Conservation (phyloP, 768 basidiomycete species). For the Pisolithus microcarpus region DNA sequence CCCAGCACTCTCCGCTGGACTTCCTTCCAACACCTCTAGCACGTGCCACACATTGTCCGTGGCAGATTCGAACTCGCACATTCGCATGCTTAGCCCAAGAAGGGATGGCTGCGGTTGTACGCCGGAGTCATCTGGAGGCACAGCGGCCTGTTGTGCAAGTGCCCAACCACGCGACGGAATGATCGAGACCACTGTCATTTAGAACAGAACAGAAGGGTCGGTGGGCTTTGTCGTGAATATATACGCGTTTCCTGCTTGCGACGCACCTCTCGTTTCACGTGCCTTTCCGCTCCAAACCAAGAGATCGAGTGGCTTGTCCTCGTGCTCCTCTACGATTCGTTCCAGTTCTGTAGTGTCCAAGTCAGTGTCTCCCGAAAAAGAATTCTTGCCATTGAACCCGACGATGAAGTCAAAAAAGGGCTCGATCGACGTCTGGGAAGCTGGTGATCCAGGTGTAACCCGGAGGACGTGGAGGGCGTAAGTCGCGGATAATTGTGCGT, state of each 20-base stretch:
- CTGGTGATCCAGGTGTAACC: conserved; percentile 84
- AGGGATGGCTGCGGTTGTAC: conserved; percentile 67
- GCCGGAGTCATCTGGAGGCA: conserved; percentile 34
- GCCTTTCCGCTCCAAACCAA: conserved; percentile 82
- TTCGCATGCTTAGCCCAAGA: conserved; percentile 88
- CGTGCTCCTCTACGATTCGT: conserved; percentile 75
- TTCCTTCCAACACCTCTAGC: conserved; percentile 91
- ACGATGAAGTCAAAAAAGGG: conserved; percentile 97
- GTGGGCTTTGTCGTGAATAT: not conserved
- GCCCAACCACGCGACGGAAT: conserved; percentile 84
- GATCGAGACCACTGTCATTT: conserved; percentile 65
- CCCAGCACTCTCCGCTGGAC: conserved; percentile 93
- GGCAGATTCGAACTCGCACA: conserved; percentile 85
- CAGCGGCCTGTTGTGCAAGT: conserved; percentile 32
- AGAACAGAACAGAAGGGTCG: conserved; percentile 1
- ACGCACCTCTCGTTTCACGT: conserved; percentile 59
- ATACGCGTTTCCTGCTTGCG: not conserved
- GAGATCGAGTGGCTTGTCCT: conserved; percentile 61
- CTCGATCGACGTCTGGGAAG: conserved; percentile 75
- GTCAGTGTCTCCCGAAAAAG: conserved; percentile 37
- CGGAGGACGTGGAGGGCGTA: conserved; percentile 82
- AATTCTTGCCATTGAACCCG: conserved; percentile 71
- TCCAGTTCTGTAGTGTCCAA: conserved; percentile 70
- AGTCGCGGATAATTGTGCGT: conserved; percentile 25
- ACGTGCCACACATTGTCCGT: conserved; percentile 98